These are phyloP conservation scores for Calcarisporium arbuscula DNA, from an alignment of 2,329 filamentous ascomycete species.

Conservation along the genomic window DNA sequence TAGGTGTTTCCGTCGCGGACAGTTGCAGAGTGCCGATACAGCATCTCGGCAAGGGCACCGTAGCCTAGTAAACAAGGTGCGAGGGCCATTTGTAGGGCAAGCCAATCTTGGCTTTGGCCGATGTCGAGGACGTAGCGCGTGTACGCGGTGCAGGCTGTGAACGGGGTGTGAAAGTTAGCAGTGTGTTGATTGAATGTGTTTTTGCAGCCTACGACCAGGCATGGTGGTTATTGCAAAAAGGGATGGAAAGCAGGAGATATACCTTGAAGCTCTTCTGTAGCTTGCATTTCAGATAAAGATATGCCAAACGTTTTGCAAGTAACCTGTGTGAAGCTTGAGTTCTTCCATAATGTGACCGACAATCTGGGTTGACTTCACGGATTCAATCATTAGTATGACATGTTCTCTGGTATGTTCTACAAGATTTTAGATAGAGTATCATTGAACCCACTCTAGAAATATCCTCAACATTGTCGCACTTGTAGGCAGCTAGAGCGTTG, in stretches of 20 bases:
- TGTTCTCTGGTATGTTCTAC: fast-evolving
- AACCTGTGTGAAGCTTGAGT: slow-evolving; percentile 73
- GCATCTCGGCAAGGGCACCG: slow-evolving; percentile 65
- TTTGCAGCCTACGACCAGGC: too few relatives aligned
- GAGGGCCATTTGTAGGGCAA: slow-evolving; percentile 77
- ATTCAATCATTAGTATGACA: not conserved
- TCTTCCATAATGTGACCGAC: slow-evolving; percentile 73
- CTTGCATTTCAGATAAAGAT: slow-evolving; percentile 64
- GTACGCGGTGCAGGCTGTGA: slow-evolving; percentile 69
- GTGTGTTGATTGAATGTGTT: too few relatives aligned
- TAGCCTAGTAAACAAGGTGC: slow-evolving; percentile 90
- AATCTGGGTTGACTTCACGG: slow-evolving; percentile 41
- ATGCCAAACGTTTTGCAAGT: slow-evolving; percentile 79
- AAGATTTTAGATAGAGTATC: not conserved
- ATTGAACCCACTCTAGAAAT: slow-evolving; percentile 58
- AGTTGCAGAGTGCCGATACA: slow-evolving; percentile 58
- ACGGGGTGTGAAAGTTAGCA: not conserved
- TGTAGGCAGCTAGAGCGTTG: slow-evolving; percentile 80
- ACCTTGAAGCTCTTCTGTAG: slow-evolving; percentile 69
- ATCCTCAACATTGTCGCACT: slow-evolving; percentile 65
- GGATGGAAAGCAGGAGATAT: slow-evolving; percentile 12
- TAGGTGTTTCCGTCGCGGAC: slow-evolving; percentile 64
- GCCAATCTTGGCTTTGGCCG: slow-evolving; percentile 80
- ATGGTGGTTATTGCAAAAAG: too few relatives aligned
- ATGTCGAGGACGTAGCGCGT: slow-evolving; percentile 83